phyloP scores from a whole-genome alignment of 176 grass and related monocot genomes.

The Avena eriantha region DNA sequence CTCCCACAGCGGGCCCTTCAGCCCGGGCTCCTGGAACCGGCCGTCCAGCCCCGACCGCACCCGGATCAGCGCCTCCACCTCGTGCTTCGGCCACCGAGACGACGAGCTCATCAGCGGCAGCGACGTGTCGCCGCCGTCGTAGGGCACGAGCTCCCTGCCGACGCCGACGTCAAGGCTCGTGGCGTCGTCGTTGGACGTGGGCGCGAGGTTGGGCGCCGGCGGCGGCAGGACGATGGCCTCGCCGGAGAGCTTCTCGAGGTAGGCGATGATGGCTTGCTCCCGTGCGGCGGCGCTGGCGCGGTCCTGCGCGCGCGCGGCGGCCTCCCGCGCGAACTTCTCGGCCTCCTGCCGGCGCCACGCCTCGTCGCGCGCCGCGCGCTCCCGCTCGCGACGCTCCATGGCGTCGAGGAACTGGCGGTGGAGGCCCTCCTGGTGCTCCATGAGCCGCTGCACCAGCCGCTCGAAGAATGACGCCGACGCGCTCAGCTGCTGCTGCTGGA shows the following conservation, averaged over 20 bases:
- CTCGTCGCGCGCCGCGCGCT: conserved; percentile 77
- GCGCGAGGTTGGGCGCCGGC: not conserved
- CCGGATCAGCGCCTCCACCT: conserved; percentile 83
- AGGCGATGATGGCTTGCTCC: conserved; percentile 76
- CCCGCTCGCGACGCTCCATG: conserved; percentile 88
- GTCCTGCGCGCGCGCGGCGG: conserved; percentile 61
- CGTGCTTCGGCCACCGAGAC: conserved; percentile 87
- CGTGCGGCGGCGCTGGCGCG: conserved; percentile 71
- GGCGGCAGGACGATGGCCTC: conserved; percentile 64
- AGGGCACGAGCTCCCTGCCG: conserved; percentile 42
- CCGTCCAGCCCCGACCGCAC: conserved; percentile 74
- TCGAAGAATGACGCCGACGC: conserved; percentile 90
- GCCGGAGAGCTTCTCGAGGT: conserved; percentile 87
- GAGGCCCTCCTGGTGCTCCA: conserved; percentile 96
- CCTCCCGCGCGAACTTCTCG: conserved; percentile 69
- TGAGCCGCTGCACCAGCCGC: conserved; percentile 76
- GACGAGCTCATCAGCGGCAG: conserved; percentile 28
- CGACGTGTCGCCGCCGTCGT: conserved; percentile 36
- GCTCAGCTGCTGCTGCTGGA: conserved; percentile 77
- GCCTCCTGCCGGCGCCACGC: conserved; percentile 89
- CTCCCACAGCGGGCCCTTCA: conserved; percentile 94
- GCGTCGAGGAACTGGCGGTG: conserved; percentile 87
- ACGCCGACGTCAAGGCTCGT: conserved; percentile 31
- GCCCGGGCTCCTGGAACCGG: conserved; percentile 85
- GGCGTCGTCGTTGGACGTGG: not conserved